These are phyloP conservation scores for Ampelomyces quisqualis DNA, from an alignment of 2,329 filamentous ascomycete genomes.

Conservation along the genomic window DNA sequence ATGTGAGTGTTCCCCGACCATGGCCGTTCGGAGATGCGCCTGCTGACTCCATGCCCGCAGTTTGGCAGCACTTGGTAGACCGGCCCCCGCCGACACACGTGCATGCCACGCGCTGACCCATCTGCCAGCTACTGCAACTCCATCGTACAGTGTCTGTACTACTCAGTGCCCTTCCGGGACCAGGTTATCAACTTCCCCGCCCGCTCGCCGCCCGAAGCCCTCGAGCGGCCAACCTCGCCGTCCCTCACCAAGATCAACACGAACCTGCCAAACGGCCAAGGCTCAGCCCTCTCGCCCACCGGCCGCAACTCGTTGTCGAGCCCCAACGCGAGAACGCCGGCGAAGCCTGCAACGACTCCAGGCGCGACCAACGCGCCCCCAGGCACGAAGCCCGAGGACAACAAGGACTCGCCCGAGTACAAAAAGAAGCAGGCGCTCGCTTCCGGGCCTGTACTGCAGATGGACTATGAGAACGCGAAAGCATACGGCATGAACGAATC, in stretches of 20 bases:
- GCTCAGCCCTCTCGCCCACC: slow-evolving; percentile 56
- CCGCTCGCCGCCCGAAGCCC: slow-evolving; percentile 66
- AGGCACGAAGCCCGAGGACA: slow-evolving; percentile 78
- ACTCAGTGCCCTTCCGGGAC: slow-evolving; percentile 90
- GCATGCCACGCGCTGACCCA: slow-evolving; percentile 10
- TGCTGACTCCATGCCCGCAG: slow-evolving; percentile 51
- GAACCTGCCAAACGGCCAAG: slow-evolving; percentile 40
- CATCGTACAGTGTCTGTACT: slow-evolving; percentile 95
- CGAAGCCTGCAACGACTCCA: slow-evolving; percentile 45
- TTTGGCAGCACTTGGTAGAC: slow-evolving; percentile 95
- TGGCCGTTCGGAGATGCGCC: slow-evolving; percentile 8
- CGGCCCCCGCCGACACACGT: slow-evolving; percentile 5
- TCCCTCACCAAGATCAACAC: slow-evolving; percentile 44
- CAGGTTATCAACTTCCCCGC: slow-evolving; percentile 89
- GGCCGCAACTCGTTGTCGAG: slow-evolving; percentile 47
- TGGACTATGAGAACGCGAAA: slow-evolving; percentile 75
- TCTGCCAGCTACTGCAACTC: slow-evolving; percentile 88
- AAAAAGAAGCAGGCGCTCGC: slow-evolving; percentile 96
- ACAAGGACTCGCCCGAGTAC: slow-evolving; percentile 90
- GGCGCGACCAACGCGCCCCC: slow-evolving; percentile 57
- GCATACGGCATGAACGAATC: slow-evolving; percentile 93
- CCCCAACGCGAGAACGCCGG: slow-evolving; percentile 35
- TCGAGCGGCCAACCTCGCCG: slow-evolving; percentile 56
- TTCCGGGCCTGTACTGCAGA: slow-evolving; percentile 80
- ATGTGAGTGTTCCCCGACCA: slow-evolving; percentile 62